Conservation (phyloP, 257 asterid genomes). For the Thymus quinquecostatus region DNA sequence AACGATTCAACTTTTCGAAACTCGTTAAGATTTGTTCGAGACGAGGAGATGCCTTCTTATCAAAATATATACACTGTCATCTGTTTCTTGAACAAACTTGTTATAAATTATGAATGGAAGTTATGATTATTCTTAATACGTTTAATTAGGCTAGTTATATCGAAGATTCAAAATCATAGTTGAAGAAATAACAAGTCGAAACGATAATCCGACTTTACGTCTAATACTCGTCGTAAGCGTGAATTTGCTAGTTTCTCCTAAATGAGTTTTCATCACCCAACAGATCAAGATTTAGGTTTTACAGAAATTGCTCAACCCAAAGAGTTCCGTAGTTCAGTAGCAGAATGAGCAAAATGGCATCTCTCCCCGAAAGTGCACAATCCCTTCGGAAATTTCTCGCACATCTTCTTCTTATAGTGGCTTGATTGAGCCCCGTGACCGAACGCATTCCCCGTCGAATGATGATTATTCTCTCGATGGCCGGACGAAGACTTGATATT, state of each 20-base stretch:
- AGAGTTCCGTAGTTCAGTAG: constrained; percentile 39
- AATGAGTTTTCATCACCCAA: background rate
- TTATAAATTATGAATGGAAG: too few relatives aligned
- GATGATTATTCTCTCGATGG: constrained; percentile 25
- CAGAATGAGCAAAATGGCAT: constrained; percentile 56
- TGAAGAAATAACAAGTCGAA: background rate
- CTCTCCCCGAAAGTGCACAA: constrained; percentile 54
- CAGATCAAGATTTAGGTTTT: background rate
- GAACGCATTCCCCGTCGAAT: constrained; percentile 23
- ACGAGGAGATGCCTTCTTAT: background rate
- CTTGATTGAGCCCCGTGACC: constrained; percentile 27
- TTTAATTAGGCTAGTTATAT: too few relatives aligned
- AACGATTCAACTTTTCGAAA: background rate
- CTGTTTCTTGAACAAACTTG: too few relatives aligned
- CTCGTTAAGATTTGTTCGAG: background rate
- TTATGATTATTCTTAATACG: too few relatives aligned
- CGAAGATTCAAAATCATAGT: background rate
- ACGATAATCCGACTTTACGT: background rate
- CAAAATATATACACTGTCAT: background rate
- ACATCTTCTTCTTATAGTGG: constrained; percentile 50
- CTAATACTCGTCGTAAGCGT: constrained; percentile 1
- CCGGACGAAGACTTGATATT: constrained; percentile 31
- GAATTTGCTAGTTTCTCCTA: background rate
- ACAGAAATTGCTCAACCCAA: constrained; percentile 24
- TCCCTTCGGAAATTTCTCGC: constrained; percentile 52